Evolutionary conservation across 176 grass and related monocot species (phyloP).

Genomic region (Oryza australiensis): DNA sequence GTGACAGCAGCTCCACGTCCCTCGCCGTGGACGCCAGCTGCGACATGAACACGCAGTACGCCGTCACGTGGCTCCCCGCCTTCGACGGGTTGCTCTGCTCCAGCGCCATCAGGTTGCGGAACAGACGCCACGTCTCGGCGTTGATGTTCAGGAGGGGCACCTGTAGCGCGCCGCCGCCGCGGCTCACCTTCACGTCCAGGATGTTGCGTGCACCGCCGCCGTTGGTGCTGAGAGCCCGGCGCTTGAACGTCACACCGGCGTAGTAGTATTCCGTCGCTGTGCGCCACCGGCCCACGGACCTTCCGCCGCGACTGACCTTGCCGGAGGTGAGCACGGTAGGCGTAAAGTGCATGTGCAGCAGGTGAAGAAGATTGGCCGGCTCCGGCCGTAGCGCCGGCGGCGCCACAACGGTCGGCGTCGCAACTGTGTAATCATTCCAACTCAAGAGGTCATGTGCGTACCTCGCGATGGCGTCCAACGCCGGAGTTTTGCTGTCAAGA

Average conservation of each 20-base stretch:
- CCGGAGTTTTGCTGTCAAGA: background rate
- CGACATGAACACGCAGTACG: slow-evolving; percentile 39
- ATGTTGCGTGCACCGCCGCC: background rate
- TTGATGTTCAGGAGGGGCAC: slow-evolving; percentile 19
- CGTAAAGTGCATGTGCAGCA: slow-evolving; percentile 34
- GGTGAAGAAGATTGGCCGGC: slow-evolving; percentile 30
- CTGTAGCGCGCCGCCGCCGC: background rate
- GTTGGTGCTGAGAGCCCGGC: fast-evolving
- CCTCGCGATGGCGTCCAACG: background rate
- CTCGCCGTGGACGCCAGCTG: background rate
- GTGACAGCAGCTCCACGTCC: background rate
- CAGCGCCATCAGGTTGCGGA: slow-evolving; percentile 33
- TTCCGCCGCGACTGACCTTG: too few relatives aligned
- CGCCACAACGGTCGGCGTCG: fast-evolving
- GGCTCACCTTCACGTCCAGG: background rate
- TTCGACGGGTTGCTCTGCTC: slow-evolving; percentile 11
- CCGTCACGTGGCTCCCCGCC: slow-evolving; percentile 2
- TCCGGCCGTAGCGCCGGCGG: background rate
- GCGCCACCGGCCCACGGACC: slow-evolving; percentile 14
- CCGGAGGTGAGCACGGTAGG: background rate
- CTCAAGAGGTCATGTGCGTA: background rate
- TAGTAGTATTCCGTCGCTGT: slow-evolving; percentile 11
- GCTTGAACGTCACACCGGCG: background rate
- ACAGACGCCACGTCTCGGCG: background rate
- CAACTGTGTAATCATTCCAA: background rate